These are phyloP conservation scores for Cryphonectria japonica DNA, from an alignment of 2,329 filamentous ascomycete genomes.

Conservation along the genomic window DNA sequence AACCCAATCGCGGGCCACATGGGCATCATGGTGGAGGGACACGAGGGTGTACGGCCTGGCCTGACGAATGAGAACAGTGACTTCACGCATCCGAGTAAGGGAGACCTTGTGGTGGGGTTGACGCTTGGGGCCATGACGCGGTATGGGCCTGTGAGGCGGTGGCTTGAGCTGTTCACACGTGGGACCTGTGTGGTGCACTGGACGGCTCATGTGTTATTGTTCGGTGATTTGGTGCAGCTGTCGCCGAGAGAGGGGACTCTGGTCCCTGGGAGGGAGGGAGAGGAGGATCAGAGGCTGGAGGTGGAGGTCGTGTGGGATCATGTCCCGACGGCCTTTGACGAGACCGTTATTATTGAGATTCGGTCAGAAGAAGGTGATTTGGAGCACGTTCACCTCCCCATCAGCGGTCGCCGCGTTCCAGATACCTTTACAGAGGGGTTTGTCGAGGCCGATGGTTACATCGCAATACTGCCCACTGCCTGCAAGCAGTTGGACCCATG, in stretches of 20 bases:
- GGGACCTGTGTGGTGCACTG: conserved; percentile 41
- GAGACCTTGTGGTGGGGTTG: conserved; percentile 37
- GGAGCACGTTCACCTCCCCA: conserved; percentile 40
- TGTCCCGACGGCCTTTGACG: conserved; percentile 40
- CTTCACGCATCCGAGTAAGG: conserved; percentile 47
- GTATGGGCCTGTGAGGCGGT: conserved; percentile 36
- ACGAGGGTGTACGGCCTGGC: conserved; percentile 39
- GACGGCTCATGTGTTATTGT: conserved; percentile 52
- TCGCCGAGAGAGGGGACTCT: conserved; percentile 44
- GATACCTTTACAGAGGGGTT: conserved; percentile 48
- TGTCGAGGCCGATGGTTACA: conserved; percentile 48
- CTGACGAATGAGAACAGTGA: conserved; percentile 58
- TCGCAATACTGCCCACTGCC: conserved; percentile 41
- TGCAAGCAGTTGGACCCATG: conserved; percentile 30
- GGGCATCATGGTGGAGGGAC: conserved; percentile 56
- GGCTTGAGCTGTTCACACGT: conserved; percentile 51
- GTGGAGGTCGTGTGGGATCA: conserved; percentile 51
- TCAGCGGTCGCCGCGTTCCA: conserved; percentile 36
- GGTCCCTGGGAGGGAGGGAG: conserved; percentile 42
- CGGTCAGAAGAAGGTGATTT: conserved; percentile 42
- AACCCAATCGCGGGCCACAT: conserved; percentile 57
- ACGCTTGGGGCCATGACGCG: conserved; percentile 31
- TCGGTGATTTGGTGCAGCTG: conserved; percentile 48
- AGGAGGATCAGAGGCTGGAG: conserved; percentile 49
- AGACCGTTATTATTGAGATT: conserved; percentile 38